A percentile compares a stretch with the other conserved stretches of the same genome.
phyloP scores from a whole-genome alignment of 345 rosid genomes.

The Murraya koenigii region DNA sequence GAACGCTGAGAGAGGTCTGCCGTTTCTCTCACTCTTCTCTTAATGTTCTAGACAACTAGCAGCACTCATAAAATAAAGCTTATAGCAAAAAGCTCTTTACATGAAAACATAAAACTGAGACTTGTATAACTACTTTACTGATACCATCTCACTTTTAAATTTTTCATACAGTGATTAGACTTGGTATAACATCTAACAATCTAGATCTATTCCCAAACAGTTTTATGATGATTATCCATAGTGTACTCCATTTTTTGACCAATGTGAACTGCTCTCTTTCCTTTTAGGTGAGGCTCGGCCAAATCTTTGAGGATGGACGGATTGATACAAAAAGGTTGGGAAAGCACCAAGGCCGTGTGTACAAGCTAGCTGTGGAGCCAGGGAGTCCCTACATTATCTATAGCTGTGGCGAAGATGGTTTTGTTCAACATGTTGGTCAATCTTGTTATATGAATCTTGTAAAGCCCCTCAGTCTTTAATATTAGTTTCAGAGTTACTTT shows the following conservation, averaged over 20 bases:
- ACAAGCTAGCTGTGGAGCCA: slow-evolving; percentile 59
- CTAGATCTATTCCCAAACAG: neutral
- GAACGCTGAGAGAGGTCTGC: no score
- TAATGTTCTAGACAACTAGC: no score
- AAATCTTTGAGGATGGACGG: slow-evolving; percentile 40
- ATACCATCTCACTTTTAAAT: neutral
- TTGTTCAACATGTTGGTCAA: slow-evolving; percentile 57
- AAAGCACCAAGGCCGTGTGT: slow-evolving; percentile 46
- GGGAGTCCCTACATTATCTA: slow-evolving; percentile 57
- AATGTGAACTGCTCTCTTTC: neutral
- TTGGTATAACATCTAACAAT: neutral
- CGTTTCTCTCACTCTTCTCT: no score
- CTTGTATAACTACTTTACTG: neutral
- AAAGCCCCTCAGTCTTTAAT: neutral
- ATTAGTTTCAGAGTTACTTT: slow-evolving; percentile 12
- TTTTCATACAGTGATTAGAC: neutral
- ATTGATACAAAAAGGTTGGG: slow-evolving; percentile 48
- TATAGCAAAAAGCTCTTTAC: neutral
- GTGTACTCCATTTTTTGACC: neutral
- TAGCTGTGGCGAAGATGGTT: slow-evolving; percentile 68
- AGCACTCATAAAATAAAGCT: slow-evolving; percentile 2
- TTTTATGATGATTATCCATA: neutral
- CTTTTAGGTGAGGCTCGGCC: slow-evolving; percentile 54
- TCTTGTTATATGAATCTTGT: neutral
- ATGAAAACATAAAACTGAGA: neutral